These are phyloP conservation scores for Erythrophleum fordii DNA, from an alignment of 306 rosid genomes.

Conservation along the genomic window DNA sequence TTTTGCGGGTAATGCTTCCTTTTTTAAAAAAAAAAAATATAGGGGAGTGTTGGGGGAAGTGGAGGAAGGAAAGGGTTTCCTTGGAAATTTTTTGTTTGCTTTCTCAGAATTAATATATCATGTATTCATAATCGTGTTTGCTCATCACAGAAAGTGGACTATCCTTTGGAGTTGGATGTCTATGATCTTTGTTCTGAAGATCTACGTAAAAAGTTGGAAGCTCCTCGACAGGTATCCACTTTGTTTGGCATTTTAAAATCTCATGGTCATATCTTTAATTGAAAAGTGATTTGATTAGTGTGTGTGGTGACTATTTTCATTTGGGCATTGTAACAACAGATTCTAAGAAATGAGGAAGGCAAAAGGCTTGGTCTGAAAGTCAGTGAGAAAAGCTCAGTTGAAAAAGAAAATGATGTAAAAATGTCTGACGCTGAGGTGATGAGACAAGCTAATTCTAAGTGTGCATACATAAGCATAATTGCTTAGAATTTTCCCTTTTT, in stretches of 20 bases:
- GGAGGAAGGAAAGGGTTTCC: conserved; percentile 9
- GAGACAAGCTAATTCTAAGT: conserved; percentile 29
- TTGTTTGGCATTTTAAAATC: conserved; percentile 35
- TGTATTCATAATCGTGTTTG: conserved; percentile 30
- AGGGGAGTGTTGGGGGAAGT: not conserved
- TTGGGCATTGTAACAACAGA: conserved; percentile 46
- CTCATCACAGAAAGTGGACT: conserved; percentile 90
- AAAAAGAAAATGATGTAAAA: conserved; percentile 70
- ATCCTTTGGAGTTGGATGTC: conserved; percentile 91
- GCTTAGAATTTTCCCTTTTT: conserved; percentile 23
- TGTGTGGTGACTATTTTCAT: conserved; percentile 29
- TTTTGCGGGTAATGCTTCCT: conserved; percentile 76
- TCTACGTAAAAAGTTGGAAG: conserved; percentile 75
- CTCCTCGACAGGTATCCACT: conserved; percentile 78
- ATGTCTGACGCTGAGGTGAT: conserved; percentile 84
- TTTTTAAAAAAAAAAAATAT: too few relatives aligned
- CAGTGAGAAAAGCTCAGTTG: conserved; percentile 61
- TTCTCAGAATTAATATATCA: not conserved
- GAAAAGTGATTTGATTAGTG: not conserved
- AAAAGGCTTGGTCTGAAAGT: conserved; percentile 84
- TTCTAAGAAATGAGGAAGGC: conserved; percentile 87
- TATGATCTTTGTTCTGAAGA: conserved; percentile 96
- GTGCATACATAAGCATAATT: conserved; percentile 1
- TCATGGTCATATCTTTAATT: conserved; percentile 4
- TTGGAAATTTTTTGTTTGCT: conserved; percentile 20